A percentile compares a stretch with the other conserved stretches of the same genome.
These are phyloP conservation scores for Lepiota venenata DNA, from an alignment of 768 basidiomycete species.

Conservation along the genomic window DNA sequence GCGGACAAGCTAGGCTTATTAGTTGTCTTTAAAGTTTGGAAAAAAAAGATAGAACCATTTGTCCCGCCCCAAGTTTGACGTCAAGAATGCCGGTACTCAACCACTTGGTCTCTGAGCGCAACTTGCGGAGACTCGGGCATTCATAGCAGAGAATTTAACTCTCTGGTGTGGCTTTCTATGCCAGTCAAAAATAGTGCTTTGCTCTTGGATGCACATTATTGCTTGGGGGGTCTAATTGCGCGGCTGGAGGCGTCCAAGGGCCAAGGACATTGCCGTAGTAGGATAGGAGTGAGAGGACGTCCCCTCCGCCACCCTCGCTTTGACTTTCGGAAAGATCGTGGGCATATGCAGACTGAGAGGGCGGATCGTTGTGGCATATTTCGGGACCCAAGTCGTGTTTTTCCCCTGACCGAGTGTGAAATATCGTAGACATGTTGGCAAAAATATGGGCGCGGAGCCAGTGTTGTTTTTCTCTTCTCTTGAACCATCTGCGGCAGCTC, in stretches of 20 bases:
- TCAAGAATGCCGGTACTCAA: no score
- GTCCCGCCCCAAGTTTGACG: no score
- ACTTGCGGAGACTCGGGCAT: slow-evolving; percentile 67
- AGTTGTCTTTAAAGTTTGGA: no score
- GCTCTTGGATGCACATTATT: no score
- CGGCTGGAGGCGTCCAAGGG: slow-evolving; percentile 6
- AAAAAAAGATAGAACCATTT: no score
- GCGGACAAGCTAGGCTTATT: no score
- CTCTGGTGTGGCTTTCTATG: slow-evolving; percentile 29
- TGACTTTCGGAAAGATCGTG: background rate
- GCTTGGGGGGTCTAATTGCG: background rate
- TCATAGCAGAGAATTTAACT: slow-evolving; percentile 48
- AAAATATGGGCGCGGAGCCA: slow-evolving; percentile 1
- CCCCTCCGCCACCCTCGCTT: slow-evolving; percentile 21
- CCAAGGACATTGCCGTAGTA: slow-evolving; percentile 33
- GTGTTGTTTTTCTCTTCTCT: slow-evolving; percentile 50
- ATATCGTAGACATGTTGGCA: background rate
- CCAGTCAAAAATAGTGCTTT: no score
- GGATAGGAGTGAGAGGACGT: slow-evolving; percentile 50
- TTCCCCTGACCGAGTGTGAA: background rate
- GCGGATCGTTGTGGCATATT: no score
- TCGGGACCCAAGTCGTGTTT: no score
- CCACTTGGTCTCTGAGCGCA: slow-evolving; percentile 21
- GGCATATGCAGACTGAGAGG: background rate
- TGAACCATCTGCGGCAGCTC: slow-evolving; percentile 67